Evolutionary conservation across 495 filamentous ascomycete species (phyloP).

Genomic region (Aspergillus olivimuriae): DNA sequence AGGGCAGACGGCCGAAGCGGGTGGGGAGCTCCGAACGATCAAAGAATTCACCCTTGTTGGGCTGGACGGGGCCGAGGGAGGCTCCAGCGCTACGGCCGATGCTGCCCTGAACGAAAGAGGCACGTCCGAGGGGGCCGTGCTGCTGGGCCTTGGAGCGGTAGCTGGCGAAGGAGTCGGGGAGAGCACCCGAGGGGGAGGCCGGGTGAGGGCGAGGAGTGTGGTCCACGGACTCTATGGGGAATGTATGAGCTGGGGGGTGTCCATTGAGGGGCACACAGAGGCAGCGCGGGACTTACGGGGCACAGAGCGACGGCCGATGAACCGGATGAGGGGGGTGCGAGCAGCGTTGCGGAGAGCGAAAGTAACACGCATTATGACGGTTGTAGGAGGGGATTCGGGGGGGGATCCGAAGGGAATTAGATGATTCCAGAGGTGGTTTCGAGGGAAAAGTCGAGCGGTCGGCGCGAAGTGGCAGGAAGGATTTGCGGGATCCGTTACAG

Average conservation of each 20-base stretch:
- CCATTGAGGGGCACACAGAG: background rate
- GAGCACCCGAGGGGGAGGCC: slow-evolving; percentile 52
- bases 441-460: slow-evolving; percentile 2
- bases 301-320: slow-evolving; percentile 78
- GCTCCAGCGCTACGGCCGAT: slow-evolving; percentile 62
- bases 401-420: slow-evolving; percentile 9
- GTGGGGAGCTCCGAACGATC: slow-evolving; percentile 82
- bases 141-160: slow-evolving; percentile 92
- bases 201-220: slow-evolving; percentile 60
- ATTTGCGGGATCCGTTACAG: slow-evolving; percentile 26
- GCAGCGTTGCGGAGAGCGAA: slow-evolving; percentile 60
- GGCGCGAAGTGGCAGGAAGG: slow-evolving; percentile 15
- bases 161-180: slow-evolving; percentile 73
- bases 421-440: slow-evolving; percentile 8
- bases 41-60: slow-evolving; percentile 71
- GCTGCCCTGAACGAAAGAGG: slow-evolving; percentile 37
- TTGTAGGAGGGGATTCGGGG: slow-evolving; percentile 9
- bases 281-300: slow-evolving; percentile 55
- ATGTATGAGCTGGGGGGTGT: slow-evolving; percentile 12
- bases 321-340: slow-evolving; percentile 80
- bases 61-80: slow-evolving; percentile 62
- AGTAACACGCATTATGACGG: slow-evolving; percentile 62
- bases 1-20: slow-evolving; percentile 68
- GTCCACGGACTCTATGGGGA: slow-evolving; percentile 55
- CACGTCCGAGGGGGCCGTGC: slow-evolving; percentile 70